phyloP scores from a whole-genome alignment of 2,329 filamentous ascomycete species.

The Sphaerulina populicola region DNA sequence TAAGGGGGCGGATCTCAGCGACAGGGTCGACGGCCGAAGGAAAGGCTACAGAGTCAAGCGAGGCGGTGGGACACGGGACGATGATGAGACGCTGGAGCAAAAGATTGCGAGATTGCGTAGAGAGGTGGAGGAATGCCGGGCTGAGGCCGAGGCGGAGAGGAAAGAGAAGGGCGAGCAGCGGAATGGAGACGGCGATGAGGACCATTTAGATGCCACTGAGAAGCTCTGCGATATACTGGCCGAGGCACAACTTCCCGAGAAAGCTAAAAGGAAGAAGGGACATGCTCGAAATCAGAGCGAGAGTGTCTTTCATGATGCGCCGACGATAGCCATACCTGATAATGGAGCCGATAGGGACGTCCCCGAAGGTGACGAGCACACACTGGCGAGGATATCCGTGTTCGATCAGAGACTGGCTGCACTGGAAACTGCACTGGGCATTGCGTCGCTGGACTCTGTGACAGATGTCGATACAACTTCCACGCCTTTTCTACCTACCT shows the following conservation, averaged over 20 bases:
- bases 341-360: not conserved
- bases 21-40: slow-evolving; percentile 72
- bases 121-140: slow-evolving; percentile 61
- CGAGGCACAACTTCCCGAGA: slow-evolving; percentile 4
- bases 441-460: slow-evolving; percentile 56
- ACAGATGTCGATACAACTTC: slow-evolving; percentile 47
- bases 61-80: slow-evolving; percentile 65
- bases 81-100: slow-evolving; percentile 65
- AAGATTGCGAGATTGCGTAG: slow-evolving; percentile 74
- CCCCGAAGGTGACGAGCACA: slow-evolving; percentile 41
- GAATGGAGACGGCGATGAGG: slow-evolving; percentile 39
- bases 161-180: slow-evolving; percentile 36
- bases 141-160: slow-evolving; percentile 35
- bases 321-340: slow-evolving; percentile 8
- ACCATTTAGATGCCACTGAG: slow-evolving; percentile 2
- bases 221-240: slow-evolving; percentile 8
- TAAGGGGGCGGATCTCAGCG: slow-evolving; percentile 75
- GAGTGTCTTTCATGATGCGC: slow-evolving; percentile 19
- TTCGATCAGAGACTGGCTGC: slow-evolving; percentile 75
- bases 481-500: slow-evolving; percentile 69
- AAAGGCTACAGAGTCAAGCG: slow-evolving; percentile 63
- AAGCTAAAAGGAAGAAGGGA: slow-evolving; percentile 1
- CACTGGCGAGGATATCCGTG: slow-evolving; percentile 71
- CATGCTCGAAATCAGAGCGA: slow-evolving; percentile 4
- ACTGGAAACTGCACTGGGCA: slow-evolving; percentile 72